Base-by-base conservation (phyloP, 192 early-diverging fungal species). In the Coemansia sp. region DNA sequence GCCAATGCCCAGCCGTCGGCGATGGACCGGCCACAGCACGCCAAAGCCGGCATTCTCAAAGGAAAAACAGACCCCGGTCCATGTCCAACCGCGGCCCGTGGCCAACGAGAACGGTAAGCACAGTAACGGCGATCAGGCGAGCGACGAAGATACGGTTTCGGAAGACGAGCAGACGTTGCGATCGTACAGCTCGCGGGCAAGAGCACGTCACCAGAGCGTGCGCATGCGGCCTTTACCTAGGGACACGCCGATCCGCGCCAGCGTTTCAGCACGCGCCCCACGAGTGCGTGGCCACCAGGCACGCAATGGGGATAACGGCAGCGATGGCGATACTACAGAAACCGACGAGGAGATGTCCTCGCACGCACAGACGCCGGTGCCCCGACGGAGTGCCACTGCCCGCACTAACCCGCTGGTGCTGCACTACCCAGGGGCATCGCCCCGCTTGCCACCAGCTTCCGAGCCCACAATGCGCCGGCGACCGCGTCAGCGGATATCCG, bases 1-100 rank as follows among this genome's bases (percentile, higher is more conserved):
- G 39, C 74, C 74, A 3, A 70, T 77, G 67, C 74, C 74, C 17
- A 70, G 74, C 19, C 74, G 67, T 8, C 53, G 56, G 26, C 50
- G 56, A 23, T 77, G 74, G 74, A 42, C n/a, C 5, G 54, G 43
- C 8, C 59, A 65, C 17, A 62, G 55, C 51, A 70, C 62, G 2
- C 54, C 58, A 17, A 64, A 66, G 58, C 62, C 65, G 1, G 44
- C 58, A 14, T 48, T 46, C 31, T 21, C 19, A 19, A 40, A 53
- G 0, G 30, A 22, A 3, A 45, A 12, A 1, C 54, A 45, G 17
- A 20, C n/a, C 22, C 40, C 22, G 2, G 44, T 44, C 9, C 34
- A 44, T 3, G 29, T 14, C 30, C 44, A 19, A 15, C 21, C 22
- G 11, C 22, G 12, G 4, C 53, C 39, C 5, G 8, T 36, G 14